Evolutionary conservation across 441 rosid species (phyloP).

Genomic region (Manihot esculenta): DNA sequence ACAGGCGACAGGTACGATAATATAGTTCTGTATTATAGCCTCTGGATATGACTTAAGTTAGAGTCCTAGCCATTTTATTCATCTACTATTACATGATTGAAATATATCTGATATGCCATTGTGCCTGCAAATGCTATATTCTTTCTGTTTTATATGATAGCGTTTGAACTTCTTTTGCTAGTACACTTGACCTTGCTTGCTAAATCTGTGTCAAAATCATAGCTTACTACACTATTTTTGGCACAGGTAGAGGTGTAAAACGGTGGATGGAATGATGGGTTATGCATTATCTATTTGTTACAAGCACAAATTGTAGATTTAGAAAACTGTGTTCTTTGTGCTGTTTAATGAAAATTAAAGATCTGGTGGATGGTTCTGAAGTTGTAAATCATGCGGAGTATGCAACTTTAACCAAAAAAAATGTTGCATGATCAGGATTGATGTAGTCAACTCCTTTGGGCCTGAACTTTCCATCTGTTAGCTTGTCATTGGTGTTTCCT

Average conservation of each 20-base stretch:
- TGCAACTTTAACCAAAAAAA: not conserved
- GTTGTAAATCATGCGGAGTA: not conserved
- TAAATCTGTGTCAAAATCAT: not conserved
- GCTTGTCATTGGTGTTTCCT: not conserved
- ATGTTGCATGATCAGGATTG: conserved; percentile 1
- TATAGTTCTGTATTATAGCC: conserved; percentile 11
- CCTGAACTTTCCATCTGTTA: conserved; percentile 4
- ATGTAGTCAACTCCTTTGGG: not conserved
- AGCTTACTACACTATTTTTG: not conserved
- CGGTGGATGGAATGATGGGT: not conserved
- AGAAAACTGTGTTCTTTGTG: not conserved
- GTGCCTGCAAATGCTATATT: not conserved
- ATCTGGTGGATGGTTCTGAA: not conserved
- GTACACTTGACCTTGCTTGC: not conserved
- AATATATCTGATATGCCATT: not conserved
- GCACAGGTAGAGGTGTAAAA: not conserved
- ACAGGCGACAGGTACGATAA: conserved; percentile 66
- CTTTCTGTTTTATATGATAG: not conserved
- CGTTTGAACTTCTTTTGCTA: not conserved
- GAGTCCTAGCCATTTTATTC: not conserved
- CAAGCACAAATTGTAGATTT: not conserved
- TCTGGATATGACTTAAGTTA: not conserved
- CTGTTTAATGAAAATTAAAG: not conserved
- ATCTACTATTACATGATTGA: not conserved
- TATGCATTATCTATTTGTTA: not conserved